These are phyloP conservation scores for Phaffia rhodozyma DNA, from an alignment of 1,284 basidiomycete species.

Conservation along the genomic window DNA sequence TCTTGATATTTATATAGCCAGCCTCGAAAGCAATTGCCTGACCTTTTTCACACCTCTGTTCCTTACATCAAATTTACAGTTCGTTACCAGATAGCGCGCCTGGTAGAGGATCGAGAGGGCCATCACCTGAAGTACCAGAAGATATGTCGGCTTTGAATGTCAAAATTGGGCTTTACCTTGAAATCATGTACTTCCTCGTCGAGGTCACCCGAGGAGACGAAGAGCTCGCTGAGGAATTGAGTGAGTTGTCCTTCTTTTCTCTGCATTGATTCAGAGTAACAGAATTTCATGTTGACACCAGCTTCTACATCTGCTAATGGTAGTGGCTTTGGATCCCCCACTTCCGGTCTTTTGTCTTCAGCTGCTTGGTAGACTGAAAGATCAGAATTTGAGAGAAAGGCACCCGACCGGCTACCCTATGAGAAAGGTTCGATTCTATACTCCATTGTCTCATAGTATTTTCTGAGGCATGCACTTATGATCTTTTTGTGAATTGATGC, in stretches of 20 bases:
- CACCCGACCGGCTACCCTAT: constrained; percentile 90
- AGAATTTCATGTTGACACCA: background rate
- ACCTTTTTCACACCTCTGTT: background rate
- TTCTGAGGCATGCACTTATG: background rate
- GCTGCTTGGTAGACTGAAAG: constrained; percentile 74
- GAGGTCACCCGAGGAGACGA: constrained; percentile 85
- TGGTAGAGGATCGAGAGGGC: background rate
- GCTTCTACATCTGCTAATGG: constrained; percentile 17
- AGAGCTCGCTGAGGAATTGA: constrained; percentile 86
- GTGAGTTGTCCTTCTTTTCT: constrained; percentile 44
- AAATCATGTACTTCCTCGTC: constrained; percentile 84
- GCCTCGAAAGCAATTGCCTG: background rate
- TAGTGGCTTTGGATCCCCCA: constrained; percentile 90
- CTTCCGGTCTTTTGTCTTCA: constrained; percentile 86
- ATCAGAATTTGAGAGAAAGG: constrained; percentile 90
- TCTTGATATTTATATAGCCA: too few relatives aligned
- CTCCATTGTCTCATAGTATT: background rate
- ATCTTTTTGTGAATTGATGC: constrained; percentile 7
- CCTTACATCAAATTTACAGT: background rate
- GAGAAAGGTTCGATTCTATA: constrained; percentile 57
- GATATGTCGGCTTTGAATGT: constrained; percentile 76
- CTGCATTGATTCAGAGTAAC: background rate
- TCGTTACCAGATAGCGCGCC: background rate
- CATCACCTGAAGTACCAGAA: constrained; percentile 27
- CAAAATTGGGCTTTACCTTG: constrained; percentile 80